Percentiles rank a stretch among this genome's conserved stretches.
Evolutionary conservation across 148 eudicot species (phyloP).

Genomic region (Nepenthes gracilis): DNA sequence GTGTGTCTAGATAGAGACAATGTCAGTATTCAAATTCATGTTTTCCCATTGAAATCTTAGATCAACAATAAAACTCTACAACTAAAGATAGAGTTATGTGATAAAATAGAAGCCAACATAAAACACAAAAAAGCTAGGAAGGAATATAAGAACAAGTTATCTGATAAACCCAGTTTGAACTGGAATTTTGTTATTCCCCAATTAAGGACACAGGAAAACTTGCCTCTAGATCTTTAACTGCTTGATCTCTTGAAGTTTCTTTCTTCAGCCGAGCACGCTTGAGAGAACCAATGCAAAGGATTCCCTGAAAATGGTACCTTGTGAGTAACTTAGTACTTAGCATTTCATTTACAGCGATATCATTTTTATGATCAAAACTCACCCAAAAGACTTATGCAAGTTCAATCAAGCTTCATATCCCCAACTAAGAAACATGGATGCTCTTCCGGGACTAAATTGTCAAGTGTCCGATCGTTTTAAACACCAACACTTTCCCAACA

Average conservation of each 20-base stretch:
- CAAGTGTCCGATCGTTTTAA: neutral
- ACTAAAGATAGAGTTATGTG: no score
- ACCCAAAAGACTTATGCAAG: neutral
- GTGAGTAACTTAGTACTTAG: neutral
- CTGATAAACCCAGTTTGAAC: neutral
- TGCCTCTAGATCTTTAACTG: constrained; percentile 75
- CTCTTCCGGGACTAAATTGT: neutral
- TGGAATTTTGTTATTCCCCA: neutral
- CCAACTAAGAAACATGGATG: no score
- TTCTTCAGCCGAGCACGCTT: constrained; percentile 77
- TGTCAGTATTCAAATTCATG: no score
- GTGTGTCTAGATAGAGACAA: no score
- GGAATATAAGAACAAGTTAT: no score
- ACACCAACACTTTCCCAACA: no score
- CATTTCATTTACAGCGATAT: neutral
- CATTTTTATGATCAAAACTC: no score
- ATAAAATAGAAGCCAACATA: no score
- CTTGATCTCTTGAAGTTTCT: constrained; percentile 58
- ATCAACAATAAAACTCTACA: no score
- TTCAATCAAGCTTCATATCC: neutral
- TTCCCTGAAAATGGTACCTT: constrained; percentile 34
- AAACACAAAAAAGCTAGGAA: no score
- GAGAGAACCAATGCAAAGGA: constrained; percentile 69
- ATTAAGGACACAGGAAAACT: neutral
- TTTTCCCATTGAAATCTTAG: no score